Percentiles rank a stretch among this genome's conserved stretches.
These are phyloP conservation scores for Penicillium lagena DNA, from an alignment of 495 filamentous ascomycete genomes.

Conservation along the genomic window DNA sequence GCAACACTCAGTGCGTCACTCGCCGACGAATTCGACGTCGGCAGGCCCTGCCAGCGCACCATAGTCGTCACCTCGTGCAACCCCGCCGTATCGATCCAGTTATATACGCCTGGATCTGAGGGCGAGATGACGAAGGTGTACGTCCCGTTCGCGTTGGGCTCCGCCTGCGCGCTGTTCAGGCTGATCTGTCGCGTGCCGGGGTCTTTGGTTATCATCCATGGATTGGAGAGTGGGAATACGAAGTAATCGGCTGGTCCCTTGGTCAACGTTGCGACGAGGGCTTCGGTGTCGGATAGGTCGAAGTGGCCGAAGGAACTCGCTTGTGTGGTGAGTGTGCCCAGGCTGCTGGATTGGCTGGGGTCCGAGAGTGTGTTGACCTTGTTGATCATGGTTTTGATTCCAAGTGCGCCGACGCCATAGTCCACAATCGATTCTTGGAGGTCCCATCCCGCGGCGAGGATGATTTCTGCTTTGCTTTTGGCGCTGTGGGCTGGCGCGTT, in stretches of 20 bases:
- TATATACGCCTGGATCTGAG: constrained; percentile 8
- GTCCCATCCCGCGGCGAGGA: constrained; percentile 1
- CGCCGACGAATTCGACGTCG: too few species aligned
- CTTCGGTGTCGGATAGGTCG: constrained; percentile 1
- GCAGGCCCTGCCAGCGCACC: constrained; percentile 11
- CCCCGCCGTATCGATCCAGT: constrained; percentile 7
- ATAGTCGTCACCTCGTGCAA: constrained; percentile 8
- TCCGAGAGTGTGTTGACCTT: constrained; percentile 6
- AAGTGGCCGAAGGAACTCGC: constrained; percentile 14
- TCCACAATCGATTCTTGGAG: constrained; percentile 8
- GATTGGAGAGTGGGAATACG: constrained; percentile 7
- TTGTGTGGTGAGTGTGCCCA: constrained; percentile 8
- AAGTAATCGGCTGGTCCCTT: constrained; percentile 8
- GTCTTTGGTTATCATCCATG: constrained; percentile 5
- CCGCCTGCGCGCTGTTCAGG: too few species aligned
- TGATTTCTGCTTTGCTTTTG: neutral
- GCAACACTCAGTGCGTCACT: too few species aligned
- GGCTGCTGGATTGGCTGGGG: constrained; percentile 8
- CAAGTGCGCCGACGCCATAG: constrained; percentile 7
- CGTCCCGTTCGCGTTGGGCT: constrained; percentile 2
- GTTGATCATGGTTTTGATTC: constrained; percentile 5
- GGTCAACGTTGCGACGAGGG: constrained; percentile 9
- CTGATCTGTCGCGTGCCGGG: neutral
- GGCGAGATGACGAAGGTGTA: constrained; percentile 8
- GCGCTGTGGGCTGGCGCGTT: neutral